Base-by-base conservation (phyloP, 441 rosid genomes). In the Pelargonium fulgidum region DNA sequence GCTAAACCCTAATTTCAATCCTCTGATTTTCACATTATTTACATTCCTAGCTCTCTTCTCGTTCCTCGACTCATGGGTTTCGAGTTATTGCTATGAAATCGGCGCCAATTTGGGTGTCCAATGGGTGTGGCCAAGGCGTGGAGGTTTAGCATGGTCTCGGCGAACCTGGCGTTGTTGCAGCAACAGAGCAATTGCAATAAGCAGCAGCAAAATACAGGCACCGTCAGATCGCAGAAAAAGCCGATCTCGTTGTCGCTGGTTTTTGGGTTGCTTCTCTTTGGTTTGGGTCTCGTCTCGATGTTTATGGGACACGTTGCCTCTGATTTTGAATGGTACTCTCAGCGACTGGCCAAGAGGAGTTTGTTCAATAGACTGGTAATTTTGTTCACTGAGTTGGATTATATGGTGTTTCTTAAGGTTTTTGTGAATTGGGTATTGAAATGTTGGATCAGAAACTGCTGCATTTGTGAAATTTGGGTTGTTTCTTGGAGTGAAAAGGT, bases 301-400 rank as follows among this genome's bases (percentile, higher is more conserved):
- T 89, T 92, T 78, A 89, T 96, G 2, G 97, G 99, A 58, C 98
- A 94, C 66, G 88, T 89, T 36, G 98, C 83, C 1, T 94, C 99
- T 41, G 92, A 92, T 86, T 91, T 94, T 61, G 99, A 94, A 67
- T 92, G 98, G 97, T 94, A 88, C 75, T 91, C 98, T 66, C 96
- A 85, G 80, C 86, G 84, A 80, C 71, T 93, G 79, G 86, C 75
- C 58, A 86, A 85, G 70, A 82, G 80, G n/a, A 82, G 78, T 75
- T 68, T 84, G 75, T 83, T 79, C 67, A 70, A 83, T 66, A 82
- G 66, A 70, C 80, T 90, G 86, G 97, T 89, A 79, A 29, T 67
- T 14, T 42, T 52, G 19, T 4, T 52, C 7, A 12, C 17, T 3
- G 14, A n/a, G n/a, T 16, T 50, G 58, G 17, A n/a, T 50, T 50